Conservation (phyloP, 2,329 filamentous ascomycete species). For the Penicillium concentricum region DNA sequence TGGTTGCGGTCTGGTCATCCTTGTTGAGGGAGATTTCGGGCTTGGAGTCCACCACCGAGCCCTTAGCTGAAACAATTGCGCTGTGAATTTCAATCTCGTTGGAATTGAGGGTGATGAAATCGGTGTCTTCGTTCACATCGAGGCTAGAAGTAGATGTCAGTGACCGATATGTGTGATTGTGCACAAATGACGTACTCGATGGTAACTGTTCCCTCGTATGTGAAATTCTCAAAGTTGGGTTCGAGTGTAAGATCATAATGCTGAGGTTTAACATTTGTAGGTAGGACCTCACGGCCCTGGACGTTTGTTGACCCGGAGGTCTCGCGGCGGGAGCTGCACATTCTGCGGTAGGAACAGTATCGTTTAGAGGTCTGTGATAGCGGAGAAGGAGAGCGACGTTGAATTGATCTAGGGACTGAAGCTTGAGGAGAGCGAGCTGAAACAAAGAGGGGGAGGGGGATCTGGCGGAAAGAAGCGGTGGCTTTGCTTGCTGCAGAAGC, state of each 20-base stretch:
- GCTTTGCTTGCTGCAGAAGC: conserved; percentile 36
- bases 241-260: conserved; percentile 93
- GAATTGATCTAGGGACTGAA: conserved; percentile 17
- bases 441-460: conserved; percentile 27
- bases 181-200: conserved; percentile 63
- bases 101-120: conserved; percentile 82
- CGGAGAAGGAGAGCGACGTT: conserved; percentile 26
- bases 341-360: conserved; percentile 73
- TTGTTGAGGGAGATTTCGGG: conserved; percentile 72
- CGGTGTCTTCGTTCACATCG: conserved; percentile 80
- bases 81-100: conserved; percentile 80
- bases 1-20: conserved; percentile 75
- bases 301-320: conserved; percentile 58
- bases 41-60: conserved; percentile 58
- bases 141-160: conserved; percentile 50
- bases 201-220: conserved; percentile 77
- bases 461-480: conserved; percentile 34
- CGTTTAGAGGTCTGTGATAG: conserved; percentile 44
- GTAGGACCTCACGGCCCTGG: conserved; percentile 77
- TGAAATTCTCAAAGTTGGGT: conserved; percentile 83
- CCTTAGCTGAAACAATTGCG: conserved; percentile 63
- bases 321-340: conserved; percentile 68
- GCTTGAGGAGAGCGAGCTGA: conserved; percentile 25
- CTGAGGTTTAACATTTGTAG: conserved; percentile 83
- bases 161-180: neutral